Conservation (phyloP, 768 basidiomycete genomes). For the Leccinellum albellum region DNA sequence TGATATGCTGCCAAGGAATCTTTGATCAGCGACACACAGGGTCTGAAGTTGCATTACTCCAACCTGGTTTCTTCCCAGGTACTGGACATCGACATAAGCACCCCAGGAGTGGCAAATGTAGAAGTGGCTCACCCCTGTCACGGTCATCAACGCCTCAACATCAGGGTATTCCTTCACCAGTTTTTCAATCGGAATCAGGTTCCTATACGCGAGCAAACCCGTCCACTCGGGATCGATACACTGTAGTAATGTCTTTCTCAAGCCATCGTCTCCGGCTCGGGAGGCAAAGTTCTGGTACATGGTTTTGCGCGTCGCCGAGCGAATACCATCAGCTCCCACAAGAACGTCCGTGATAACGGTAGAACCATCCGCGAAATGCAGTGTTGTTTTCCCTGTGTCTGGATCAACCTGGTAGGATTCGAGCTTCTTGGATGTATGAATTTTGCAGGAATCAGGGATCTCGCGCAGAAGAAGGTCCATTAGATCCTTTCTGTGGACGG, state of each 20-base stretch:
- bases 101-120: neutral
- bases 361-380: conserved; percentile 39
- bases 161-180: conserved; percentile 33
- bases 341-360: conserved; percentile 37
- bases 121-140: conserved; percentile 19
- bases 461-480: conserved; percentile 32
- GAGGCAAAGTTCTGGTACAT: conserved; percentile 23
- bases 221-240: conserved; percentile 37
- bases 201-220: conserved; percentile 38
- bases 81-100: conserved; percentile 11
- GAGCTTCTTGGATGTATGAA: conserved; percentile 37
- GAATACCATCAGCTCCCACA: conserved; percentile 43
- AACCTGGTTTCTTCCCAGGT: conserved; percentile 22
- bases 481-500: conserved; percentile 38
- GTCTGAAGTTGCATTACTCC: neutral
- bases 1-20: conserved; percentile 32
- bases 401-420: conserved; percentile 25
- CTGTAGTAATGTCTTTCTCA: conserved; percentile 8
- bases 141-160: conserved; percentile 19
- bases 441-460: conserved; percentile 23
- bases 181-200: conserved; percentile 28
- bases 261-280: neutral
- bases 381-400: conserved; percentile 18
- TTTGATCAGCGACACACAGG: neutral
- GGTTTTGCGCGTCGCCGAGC: conserved; percentile 30